Conservation (phyloP, 176 grass and related monocot genomes). For the Pontederia paniculata region DNA sequence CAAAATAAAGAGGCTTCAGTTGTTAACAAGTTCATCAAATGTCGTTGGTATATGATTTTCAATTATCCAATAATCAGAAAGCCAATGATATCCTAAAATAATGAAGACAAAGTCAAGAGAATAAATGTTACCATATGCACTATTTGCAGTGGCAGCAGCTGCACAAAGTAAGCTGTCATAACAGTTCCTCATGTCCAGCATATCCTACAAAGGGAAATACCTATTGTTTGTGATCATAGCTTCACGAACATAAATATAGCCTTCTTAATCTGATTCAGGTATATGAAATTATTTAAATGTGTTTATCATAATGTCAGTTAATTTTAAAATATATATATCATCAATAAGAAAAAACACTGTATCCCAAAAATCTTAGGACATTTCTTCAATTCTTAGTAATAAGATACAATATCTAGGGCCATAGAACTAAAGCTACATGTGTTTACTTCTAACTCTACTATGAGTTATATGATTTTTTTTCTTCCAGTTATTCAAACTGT, state of each 20-base stretch:
- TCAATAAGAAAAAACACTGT: not conserved
- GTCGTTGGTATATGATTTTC: not conserved
- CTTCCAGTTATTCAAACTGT: too few species aligned
- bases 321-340: not conserved
- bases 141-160: slow-evolving; percentile 78
- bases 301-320: not conserved
- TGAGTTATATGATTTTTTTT: too few species aligned
- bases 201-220: slow-evolving; percentile 43
- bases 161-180: slow-evolving; percentile 91
- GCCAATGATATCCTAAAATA: not conserved
- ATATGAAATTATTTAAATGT: not conserved
- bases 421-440: too few species aligned
- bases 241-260: slow-evolving; percentile 8
- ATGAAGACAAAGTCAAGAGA: slow-evolving; percentile 2
- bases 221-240: not conserved
- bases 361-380: too few species aligned
- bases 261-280: not conserved
- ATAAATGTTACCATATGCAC: slow-evolving; percentile 65
- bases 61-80: not conserved
- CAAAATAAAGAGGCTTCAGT: too few species aligned
- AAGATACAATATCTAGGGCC: too few species aligned
- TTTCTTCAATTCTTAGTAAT: too few species aligned
- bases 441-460: too few species aligned
- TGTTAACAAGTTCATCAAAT: not conserved
- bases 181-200: slow-evolving; percentile 68